phyloP scores from a whole-genome alignment of 2,329 filamentous ascomycete genomes.

The Monilinia laxa region DNA sequence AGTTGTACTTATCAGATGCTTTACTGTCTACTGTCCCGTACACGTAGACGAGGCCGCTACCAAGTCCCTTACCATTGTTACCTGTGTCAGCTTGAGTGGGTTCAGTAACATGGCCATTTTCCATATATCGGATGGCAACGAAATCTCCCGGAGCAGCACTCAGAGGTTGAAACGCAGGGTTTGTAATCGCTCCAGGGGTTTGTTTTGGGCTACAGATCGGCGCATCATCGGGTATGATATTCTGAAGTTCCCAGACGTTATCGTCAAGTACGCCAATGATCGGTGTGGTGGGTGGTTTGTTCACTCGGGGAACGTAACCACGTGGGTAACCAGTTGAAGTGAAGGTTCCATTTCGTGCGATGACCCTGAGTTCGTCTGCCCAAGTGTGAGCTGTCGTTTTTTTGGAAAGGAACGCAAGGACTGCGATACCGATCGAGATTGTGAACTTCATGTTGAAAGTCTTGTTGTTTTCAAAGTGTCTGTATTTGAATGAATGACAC shows the following conservation, averaged over 20 bases:
- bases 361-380: conserved; percentile 73
- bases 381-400: conserved; percentile 52
- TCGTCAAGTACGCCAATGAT: background rate
- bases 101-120: conserved; percentile 73
- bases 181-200: background rate
- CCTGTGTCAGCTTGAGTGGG: conserved; percentile 47
- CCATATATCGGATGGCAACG: conserved; percentile 66
- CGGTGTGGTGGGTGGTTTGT: background rate
- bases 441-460: conserved; percentile 21
- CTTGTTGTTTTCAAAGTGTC: conserved; percentile 19
- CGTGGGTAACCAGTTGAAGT: conserved; percentile 75
- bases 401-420: conserved; percentile 29
- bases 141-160: conserved; percentile 58
- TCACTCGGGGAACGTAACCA: conserved; percentile 59
- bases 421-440: conserved; percentile 23
- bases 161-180: conserved; percentile 26
- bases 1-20: conserved; percentile 52
- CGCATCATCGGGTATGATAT: background rate
- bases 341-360: conserved; percentile 73
- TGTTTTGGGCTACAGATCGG: conserved; percentile 9
- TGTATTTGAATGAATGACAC: conserved; percentile 7
- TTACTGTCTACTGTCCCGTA: conserved; percentile 65
- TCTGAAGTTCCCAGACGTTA: conserved; percentile 8
- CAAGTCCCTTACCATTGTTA: conserved; percentile 52
- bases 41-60: conserved; percentile 71